Evolutionary conservation across 805 yeast species (phyloP), one percentile per base, ranked within the genome.

Genomic region (Zygotorulaspora chibaensis): DNA sequence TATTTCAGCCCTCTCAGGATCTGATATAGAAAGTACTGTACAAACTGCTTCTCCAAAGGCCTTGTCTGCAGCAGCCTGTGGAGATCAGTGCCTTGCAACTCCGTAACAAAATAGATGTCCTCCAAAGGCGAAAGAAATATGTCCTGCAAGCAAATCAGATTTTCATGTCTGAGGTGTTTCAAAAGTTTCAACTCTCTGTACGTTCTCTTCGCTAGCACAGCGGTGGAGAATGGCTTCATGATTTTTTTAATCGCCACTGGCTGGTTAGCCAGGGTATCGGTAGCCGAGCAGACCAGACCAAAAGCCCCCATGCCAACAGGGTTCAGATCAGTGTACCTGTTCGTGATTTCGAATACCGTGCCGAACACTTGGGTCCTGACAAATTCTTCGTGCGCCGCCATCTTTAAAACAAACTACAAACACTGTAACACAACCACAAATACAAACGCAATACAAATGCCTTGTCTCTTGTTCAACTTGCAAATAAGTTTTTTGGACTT

Each of bases 261-360:
- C 66, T 90, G 96, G 44, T 80, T 82, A 0, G 96, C 89, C 50
- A 90, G 76, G 56, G 83, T 87, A 68, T 93, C 99, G 46, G 83
- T 80, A 1, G 99, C 99, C 8, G 96, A 88, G 64, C 99, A 93
- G 33, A 93, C 99, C 15, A 93, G 76, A 4, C 99, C 99, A 65
- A 93, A 93, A 7, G 99, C 99, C 20, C 99, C 99, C 99, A 93
- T 93, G 0, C 99, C 99, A 41, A 93, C 96, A 1, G 99, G 99
- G 61, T 89, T 91, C 51, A 93, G 75, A 62, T 91, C 96, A 3
- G 87, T 79, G 70, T 93, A 93, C 54, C 96, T 71, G 59, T 80
- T 82, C 35, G 97, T 90, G 53, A 89, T 87, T 67, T 90, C 97
- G 63, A 90, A 90, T 37, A 90, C 91, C 1, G 98, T 90, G 41